Percentiles rank a stretch among this genome's conserved stretches.
These are phyloP conservation scores for Bryoerythrophyllum caledonicum DNA, from an alignment of 225 moss, liverwort and hornwort species.

Conservation along the genomic window DNA sequence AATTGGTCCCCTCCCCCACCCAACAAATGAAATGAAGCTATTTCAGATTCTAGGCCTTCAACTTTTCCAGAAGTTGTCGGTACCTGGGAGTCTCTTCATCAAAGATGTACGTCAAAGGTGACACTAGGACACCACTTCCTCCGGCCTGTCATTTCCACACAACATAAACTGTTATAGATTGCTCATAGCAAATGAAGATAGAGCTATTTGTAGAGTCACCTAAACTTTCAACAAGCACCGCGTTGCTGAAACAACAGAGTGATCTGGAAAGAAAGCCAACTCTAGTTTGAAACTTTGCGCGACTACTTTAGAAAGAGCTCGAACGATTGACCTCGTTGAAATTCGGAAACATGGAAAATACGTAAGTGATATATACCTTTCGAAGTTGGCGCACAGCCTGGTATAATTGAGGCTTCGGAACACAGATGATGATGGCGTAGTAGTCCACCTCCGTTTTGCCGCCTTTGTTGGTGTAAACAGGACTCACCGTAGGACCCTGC, in stretches of 20 bases:
- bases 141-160: slow-evolving; percentile 52
- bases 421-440: slow-evolving; percentile 85
- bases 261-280: no score
- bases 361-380: slow-evolving; percentile 39
- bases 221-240: no score
- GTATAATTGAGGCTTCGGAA: slow-evolving; percentile 77
- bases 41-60: slow-evolving; percentile 25
- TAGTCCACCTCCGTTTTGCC: slow-evolving; percentile 68
- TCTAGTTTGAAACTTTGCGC: no score
- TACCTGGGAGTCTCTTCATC: slow-evolving; percentile 97
- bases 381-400: slow-evolving; percentile 86
- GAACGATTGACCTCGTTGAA: background rate
- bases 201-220: no score
- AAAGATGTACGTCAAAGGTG: slow-evolving; percentile 95
- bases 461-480: slow-evolving; percentile 55
- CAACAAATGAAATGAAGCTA: no score
- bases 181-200: background rate
- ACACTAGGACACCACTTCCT: slow-evolving; percentile 95
- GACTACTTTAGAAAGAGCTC: background rate
- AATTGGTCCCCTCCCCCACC: no score
- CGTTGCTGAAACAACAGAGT: no score
- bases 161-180: background rate
- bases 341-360: background rate
- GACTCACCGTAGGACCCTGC: slow-evolving; percentile 94
- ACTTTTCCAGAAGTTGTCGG: slow-evolving; percentile 57